Conservation (phyloP, 495 filamentous ascomycete genomes). For the Penicillium flavigenum region DNA sequence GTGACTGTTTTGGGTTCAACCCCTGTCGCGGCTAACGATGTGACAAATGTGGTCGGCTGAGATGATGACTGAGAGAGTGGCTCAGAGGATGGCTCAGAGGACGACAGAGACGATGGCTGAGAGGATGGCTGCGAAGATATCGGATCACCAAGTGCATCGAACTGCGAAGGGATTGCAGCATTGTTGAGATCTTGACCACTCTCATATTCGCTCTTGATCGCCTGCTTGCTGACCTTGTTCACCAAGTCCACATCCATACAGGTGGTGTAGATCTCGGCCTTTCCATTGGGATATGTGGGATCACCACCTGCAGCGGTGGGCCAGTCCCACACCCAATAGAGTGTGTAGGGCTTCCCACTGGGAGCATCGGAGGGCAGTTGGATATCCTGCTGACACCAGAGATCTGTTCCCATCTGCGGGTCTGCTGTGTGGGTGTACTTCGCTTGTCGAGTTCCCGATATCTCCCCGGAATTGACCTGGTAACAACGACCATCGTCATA, state of each 20-base stretch:
- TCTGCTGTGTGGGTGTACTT: conserved; percentile 48
- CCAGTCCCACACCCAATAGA: conserved; percentile 97
- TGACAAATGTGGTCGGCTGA: conserved; percentile 1
- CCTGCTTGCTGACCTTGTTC: conserved; percentile 23
- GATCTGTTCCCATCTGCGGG: conserved; percentile 47
- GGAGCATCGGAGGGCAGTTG: conserved; percentile 59
- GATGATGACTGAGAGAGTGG: not conserved
- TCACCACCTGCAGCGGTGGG: conserved; percentile 52
- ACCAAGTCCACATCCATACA: conserved; percentile 75
- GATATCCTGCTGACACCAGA: conserved; percentile 79
- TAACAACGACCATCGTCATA: conserved; percentile 87
- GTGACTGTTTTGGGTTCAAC: not conserved
- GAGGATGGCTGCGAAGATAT: not conserved
- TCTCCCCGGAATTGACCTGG: conserved; percentile 57
- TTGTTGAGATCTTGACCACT: conserved; percentile 38
- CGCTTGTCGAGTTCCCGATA: conserved; percentile 53
- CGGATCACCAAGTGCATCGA: not conserved
- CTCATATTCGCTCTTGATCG: conserved; percentile 23
- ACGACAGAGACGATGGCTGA: not conserved
- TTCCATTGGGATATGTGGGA: conserved; percentile 50
- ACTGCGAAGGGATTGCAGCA: conserved; percentile 21
- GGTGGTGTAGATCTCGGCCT: conserved; percentile 74
- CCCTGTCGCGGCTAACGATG: not conserved
- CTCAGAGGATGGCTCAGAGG: not conserved
- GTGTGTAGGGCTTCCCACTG: conserved; percentile 58